phyloP scores from a whole-genome alignment of 176 grass and related monocot species.

The Aegilops tauschii region DNA sequence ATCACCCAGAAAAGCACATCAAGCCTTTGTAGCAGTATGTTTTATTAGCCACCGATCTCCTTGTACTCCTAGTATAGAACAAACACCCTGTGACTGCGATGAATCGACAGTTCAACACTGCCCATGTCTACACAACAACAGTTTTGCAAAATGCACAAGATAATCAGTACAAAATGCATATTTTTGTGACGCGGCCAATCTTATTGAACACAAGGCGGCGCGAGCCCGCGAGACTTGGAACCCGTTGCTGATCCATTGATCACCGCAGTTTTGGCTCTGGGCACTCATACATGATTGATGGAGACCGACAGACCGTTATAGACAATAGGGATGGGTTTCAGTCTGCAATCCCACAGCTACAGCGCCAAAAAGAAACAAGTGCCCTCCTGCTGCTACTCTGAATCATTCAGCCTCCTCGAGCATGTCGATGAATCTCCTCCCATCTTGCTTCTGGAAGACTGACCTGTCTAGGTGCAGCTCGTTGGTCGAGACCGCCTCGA shows the following conservation, averaged over 20 bases:
- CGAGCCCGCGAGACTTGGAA: neutral
- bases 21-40: neutral
- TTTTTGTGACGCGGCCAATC: neutral
- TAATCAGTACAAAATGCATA: neutral
- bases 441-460: constrained; percentile 46
- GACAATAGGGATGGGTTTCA: neutral
- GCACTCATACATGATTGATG: neutral
- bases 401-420: constrained; percentile 70
- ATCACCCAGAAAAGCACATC: neutral
- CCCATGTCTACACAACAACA: neutral
- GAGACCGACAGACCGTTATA: neutral
- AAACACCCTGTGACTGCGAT: neutral
- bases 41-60: neutral
- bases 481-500: constrained; percentile 63
- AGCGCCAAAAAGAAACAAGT: neutral
- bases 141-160: neutral
- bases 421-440: constrained; percentile 77
- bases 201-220: neutral
- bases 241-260: neutral
- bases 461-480: constrained; percentile 51
- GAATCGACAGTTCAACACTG: neutral
- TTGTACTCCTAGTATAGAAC: neutral
- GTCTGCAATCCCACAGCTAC: neutral
- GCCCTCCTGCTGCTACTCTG: neutral
- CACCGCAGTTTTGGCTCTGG: neutral